A percentile compares a stretch with the other conserved stretches of the same genome.
Evolutionary conservation across 768 basidiomycete genomes (phyloP).

Genomic region (Hebeloma cylindrosporum): DNA sequence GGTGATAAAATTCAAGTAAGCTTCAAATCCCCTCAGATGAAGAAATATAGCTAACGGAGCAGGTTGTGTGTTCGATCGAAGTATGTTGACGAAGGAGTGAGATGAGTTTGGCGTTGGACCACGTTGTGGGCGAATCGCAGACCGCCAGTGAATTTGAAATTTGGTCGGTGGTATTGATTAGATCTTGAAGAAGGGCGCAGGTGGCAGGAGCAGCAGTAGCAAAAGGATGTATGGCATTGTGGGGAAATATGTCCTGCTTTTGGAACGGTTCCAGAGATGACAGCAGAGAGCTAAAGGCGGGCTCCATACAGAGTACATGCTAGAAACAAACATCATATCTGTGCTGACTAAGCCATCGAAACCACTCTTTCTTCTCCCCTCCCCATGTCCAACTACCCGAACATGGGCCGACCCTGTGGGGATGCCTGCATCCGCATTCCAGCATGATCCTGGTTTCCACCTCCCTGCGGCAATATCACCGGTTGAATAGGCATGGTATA

Average conservation of each 20-base stretch:
- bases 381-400: slow-evolving; percentile 19
- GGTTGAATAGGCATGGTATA: slow-evolving; percentile 78
- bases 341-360: background rate
- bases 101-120: slow-evolving; percentile 64
- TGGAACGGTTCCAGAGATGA: slow-evolving; percentile 44
- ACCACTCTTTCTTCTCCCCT: background rate
- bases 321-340: background rate
- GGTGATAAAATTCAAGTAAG: slow-evolving; percentile 10
- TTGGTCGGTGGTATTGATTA: slow-evolving; percentile 52
- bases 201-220: slow-evolving; percentile 41
- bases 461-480: slow-evolving; percentile 48
- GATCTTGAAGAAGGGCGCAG: slow-evolving; percentile 45
- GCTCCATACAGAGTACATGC: slow-evolving; percentile 7
- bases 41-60: slow-evolving; percentile 42
- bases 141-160: slow-evolving; percentile 53
- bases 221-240: slow-evolving; percentile 45
- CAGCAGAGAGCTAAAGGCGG: slow-evolving; percentile 33
- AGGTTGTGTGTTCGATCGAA: slow-evolving; percentile 48
- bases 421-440: slow-evolving; percentile 16
- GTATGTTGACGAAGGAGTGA: slow-evolving; percentile 69
- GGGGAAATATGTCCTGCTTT: slow-evolving; percentile 36
- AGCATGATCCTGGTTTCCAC: slow-evolving; percentile 10
- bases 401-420: slow-evolving; percentile 12
- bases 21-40: slow-evolving; percentile 4
- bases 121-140: slow-evolving; percentile 45